Conservation (phyloP, 2,329 filamentous ascomycete species). For the Aspergillus pseudotamarii region DNA sequence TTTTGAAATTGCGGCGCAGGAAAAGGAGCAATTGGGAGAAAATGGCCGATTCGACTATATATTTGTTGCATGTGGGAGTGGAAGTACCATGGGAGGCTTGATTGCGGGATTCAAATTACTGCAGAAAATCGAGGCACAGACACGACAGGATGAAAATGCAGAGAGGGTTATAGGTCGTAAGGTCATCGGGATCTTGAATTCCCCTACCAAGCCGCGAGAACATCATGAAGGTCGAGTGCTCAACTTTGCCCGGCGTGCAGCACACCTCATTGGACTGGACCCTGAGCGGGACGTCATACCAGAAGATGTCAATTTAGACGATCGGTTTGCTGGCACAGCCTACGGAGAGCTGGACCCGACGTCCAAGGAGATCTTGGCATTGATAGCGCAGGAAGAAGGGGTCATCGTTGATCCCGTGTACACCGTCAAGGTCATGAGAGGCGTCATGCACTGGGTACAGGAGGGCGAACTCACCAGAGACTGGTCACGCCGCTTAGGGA, state of each 20-base stretch:
- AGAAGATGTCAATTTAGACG: slow-evolving; percentile 36
- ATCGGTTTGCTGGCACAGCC: slow-evolving; percentile 33
- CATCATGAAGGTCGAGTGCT: slow-evolving; percentile 36
- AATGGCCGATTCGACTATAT: slow-evolving; percentile 35
- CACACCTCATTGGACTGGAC: slow-evolving; percentile 32
- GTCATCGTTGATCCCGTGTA: slow-evolving; percentile 41
- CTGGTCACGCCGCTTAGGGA: slow-evolving; percentile 2
- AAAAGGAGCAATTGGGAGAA: slow-evolving; percentile 23
- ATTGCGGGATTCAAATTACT: slow-evolving; percentile 38
- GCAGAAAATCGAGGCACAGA: slow-evolving; percentile 23
- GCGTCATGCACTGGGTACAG: slow-evolving; percentile 30
- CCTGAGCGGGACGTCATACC: slow-evolving; percentile 26
- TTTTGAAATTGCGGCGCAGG: slow-evolving; percentile 36
- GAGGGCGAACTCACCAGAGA: slow-evolving; percentile 23
- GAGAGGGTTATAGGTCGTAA: slow-evolving; percentile 13
- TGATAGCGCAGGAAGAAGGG: slow-evolving; percentile 31
- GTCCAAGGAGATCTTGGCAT: slow-evolving; percentile 24
- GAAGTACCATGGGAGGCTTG: slow-evolving; percentile 38
- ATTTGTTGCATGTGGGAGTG: slow-evolving; percentile 41
- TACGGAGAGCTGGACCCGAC: slow-evolving; percentile 36
- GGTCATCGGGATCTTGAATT: slow-evolving; percentile 37
- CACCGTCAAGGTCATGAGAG: slow-evolving; percentile 36
- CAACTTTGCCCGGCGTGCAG: slow-evolving; percentile 31
- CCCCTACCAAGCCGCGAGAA: slow-evolving; percentile 31
- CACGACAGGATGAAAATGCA: neutral